phyloP scores from a whole-genome alignment of 805 yeast genomes.

The Lipomyces mesembrius region DNA sequence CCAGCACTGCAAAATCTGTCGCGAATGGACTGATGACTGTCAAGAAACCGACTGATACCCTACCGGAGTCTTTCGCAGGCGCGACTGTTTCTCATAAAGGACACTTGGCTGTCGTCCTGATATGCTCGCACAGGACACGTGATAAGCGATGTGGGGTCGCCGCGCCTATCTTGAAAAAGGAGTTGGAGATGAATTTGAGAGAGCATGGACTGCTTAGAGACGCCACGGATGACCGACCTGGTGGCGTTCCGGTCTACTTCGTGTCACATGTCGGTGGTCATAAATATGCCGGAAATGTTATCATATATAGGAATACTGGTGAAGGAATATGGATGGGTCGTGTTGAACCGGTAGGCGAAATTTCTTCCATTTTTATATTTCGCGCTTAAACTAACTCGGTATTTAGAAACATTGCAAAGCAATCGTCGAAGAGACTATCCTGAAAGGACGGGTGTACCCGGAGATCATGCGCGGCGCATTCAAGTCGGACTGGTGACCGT shows the following conservation, averaged over 20 bases:
- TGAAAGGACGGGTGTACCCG: constrained; percentile 72
- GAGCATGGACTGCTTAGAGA: constrained; percentile 78
- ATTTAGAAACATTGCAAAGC: constrained; percentile 61
- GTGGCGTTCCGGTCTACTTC: constrained; percentile 71
- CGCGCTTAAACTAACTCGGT: not conserved
- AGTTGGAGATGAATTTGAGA: constrained; percentile 72
- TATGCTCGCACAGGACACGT: constrained; percentile 89
- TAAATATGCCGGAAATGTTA: constrained; percentile 87
- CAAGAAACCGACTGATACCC: constrained; percentile 37
- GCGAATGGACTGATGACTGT: constrained; percentile 53
- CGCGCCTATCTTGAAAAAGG: constrained; percentile 85
- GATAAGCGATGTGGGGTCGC: constrained; percentile 94
- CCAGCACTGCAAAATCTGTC: constrained; percentile 52
- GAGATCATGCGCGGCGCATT: constrained; percentile 62
- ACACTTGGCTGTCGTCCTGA: constrained; percentile 57
- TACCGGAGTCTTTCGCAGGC: constrained; percentile 44
- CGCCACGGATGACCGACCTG: constrained; percentile 70
- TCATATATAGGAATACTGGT: constrained; percentile 72
- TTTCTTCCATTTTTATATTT: not conserved
- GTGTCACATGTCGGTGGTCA: constrained; percentile 96
- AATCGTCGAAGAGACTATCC: constrained; percentile 74
- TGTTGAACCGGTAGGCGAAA: constrained; percentile 59
- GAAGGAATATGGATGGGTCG: constrained; percentile 88
- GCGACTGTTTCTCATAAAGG: constrained; percentile 41
- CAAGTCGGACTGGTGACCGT: constrained; percentile 43